These are phyloP conservation scores for Coemansia sp. DNA, from an alignment of 192 early-diverging fungal genomes.

Conservation along the genomic window DNA sequence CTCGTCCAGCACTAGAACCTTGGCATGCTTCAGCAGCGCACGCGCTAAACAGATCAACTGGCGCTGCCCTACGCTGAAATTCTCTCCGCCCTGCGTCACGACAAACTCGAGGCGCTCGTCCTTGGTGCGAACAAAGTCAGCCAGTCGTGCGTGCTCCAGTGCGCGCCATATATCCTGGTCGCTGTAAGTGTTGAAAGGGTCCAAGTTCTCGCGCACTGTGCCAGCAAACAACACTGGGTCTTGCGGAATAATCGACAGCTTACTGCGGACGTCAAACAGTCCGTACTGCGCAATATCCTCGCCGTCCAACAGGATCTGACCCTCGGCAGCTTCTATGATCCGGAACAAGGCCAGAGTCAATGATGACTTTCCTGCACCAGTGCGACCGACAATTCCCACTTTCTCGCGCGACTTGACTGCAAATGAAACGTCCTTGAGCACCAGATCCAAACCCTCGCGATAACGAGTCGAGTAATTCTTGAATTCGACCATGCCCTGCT, in stretches of 20 bases:
- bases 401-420: conserved; percentile 57
- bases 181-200: conserved; percentile 48
- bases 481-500: conserved; percentile 74
- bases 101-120: conserved; percentile 66
- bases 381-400: conserved; percentile 67
- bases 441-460: conserved; percentile 77
- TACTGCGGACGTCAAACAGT: conserved; percentile 57
- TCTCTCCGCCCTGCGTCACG: conserved; percentile 62
- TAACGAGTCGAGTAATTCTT: conserved; percentile 81
- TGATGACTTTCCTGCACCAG: conserved; percentile 71
- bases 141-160: conserved; percentile 68
- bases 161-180: conserved; percentile 72
- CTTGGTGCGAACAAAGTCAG: conserved; percentile 63
- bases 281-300: conserved; percentile 61
- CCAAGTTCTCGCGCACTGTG: conserved; percentile 62
- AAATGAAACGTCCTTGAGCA: conserved; percentile 60
- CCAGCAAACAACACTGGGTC: conserved; percentile 77
- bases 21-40: conserved; percentile 75
- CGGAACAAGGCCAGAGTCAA: conserved; percentile 67
- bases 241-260: conserved; percentile 85
- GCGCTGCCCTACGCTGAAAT: conserved; percentile 81
- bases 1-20: conserved; percentile 79
- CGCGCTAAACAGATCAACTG: conserved; percentile 73
- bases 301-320: conserved; percentile 68
- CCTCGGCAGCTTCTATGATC: conserved; percentile 65